Conservation (phyloP, 1,284 basidiomycete species). For the Trichosporon inkin region DNA sequence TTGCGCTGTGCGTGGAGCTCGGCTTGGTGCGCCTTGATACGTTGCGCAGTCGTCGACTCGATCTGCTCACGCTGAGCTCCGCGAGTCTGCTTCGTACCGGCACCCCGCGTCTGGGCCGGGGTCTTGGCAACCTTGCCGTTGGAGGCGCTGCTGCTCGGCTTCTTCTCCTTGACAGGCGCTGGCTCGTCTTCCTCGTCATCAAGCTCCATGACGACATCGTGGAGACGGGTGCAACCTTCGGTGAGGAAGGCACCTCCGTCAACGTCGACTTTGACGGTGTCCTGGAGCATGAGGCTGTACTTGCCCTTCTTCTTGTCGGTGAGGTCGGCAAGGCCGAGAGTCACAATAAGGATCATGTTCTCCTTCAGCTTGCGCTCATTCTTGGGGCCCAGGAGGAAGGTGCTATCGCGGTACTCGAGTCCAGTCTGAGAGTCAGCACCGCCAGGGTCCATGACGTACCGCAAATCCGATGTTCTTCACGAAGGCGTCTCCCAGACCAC, state of each 20-base stretch:
- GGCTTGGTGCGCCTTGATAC: slow-evolving; percentile 81
- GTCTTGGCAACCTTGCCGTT: slow-evolving; percentile 32
- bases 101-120: slow-evolving; percentile 52
- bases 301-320: slow-evolving; percentile 60
- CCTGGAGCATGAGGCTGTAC: slow-evolving; percentile 83
- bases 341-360: slow-evolving; percentile 81
- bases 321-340: slow-evolving; percentile 78
- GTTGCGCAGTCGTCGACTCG: slow-evolving; percentile 63
- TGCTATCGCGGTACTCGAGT: slow-evolving; percentile 87
- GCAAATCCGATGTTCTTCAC: slow-evolving; percentile 89
- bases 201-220: slow-evolving; percentile 84
- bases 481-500: slow-evolving; percentile 77
- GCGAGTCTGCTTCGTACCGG: slow-evolving; percentile 71
- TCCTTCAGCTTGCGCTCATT: slow-evolving; percentile 66
- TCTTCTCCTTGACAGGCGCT: slow-evolving; percentile 54
- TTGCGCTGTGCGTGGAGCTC: slow-evolving; percentile 79
- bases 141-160: slow-evolving; percentile 57
- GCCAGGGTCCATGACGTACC: slow-evolving; percentile 51
- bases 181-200: slow-evolving; percentile 54
- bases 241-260: slow-evolving; percentile 71
- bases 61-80: slow-evolving; percentile 69
- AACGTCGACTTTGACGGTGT: slow-evolving; percentile 76
- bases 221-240: slow-evolving; percentile 72
- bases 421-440: slow-evolving; percentile 62
- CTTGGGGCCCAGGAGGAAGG: slow-evolving; percentile 77